Conservation (phyloP, 2,329 filamentous ascomycete genomes). For the Ophiostoma triangulosporum region DNA sequence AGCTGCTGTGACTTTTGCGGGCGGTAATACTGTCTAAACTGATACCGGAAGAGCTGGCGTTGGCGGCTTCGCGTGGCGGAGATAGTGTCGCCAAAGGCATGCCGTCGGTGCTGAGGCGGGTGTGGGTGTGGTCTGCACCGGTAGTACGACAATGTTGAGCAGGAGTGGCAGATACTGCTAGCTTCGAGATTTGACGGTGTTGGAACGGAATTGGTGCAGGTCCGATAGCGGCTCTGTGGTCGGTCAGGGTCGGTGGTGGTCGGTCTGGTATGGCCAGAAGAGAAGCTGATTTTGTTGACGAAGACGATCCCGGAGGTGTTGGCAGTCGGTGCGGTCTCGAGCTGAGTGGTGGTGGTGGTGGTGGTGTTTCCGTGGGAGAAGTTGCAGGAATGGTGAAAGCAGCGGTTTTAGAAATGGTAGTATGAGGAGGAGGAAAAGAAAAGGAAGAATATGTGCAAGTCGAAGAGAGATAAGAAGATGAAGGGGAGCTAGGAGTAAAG, state of each 20-base stretch:
- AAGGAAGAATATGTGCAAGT: neutral
- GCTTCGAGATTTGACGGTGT: neutral
- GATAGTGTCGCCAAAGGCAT: neutral
- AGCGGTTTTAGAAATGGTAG: too few species aligned
- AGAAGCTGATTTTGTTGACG: neutral
- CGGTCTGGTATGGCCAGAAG: neutral
- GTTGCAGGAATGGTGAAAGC: too few species aligned
- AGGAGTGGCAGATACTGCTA: neutral
- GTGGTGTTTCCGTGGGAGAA: neutral
- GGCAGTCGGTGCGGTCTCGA: neutral
- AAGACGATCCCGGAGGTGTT: neutral
- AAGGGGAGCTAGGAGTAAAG: too few species aligned
- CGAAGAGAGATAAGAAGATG: neutral
- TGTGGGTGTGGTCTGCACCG: neutral
- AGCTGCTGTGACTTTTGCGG: neutral
- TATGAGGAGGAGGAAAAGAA: neutral
- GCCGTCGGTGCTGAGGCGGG: neutral
- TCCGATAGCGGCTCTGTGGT: neutral
- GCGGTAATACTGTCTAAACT: constrained; percentile 3
- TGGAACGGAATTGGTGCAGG: neutral
- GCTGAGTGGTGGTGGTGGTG: too few species aligned
- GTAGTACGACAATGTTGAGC: neutral
- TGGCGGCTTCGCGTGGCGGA: neutral
- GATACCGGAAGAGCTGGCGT: constrained; percentile 1
- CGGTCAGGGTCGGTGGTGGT: neutral